Evolutionary conservation across 164 flowering plant genomes (phyloP), one percentile per base, ranked within the genome.

Genomic region (Chimonanthus salicifolius): DNA sequence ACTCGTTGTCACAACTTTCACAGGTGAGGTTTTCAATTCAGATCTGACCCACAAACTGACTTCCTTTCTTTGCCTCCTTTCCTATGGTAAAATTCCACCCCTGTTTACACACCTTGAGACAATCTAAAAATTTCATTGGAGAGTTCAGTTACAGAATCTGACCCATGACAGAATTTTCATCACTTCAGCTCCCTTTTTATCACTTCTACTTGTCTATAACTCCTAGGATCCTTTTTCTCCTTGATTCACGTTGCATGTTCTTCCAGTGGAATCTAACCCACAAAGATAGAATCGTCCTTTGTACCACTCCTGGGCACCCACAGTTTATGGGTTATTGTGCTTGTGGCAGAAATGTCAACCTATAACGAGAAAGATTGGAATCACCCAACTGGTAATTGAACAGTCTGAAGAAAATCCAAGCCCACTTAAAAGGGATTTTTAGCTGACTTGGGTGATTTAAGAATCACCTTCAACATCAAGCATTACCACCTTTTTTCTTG

Each of bases 1-100:
- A 81, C 88, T 89, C 49, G 85, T 88, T 2, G 83, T 88, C 80
- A 89, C 94, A 43, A 89, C 94, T 68, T 89, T 85, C 70, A 84
- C 91, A 76, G 92, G 89, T 84, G 73, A 72, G 18, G 2, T 45
- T 72, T 62, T 48, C 47, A 46, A 2, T 73, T 58, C 62, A 60
- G 44, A 76, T 70, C 74, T 74, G 68, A 33, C 64, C 73, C 50
- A 68, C 75, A 68, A 58, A 11, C 66, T 15, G 71, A 58, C 68
- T 74, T 77, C 58, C 62, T 51, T 45, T 21, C 3, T 70, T 15
- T 68, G 68, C 9, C 45, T 71, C 18, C 43, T 64, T 33, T 21
- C 21, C 46, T 15, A 50, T 46, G n/a, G 60, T 13, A 54, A 13
- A 54, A 54, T 3, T 54, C n/a, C 16, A 10, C 60, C 11, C 3